Conservation (phyloP, 129 eudicot species). For the Cynara cardunculus region DNA sequence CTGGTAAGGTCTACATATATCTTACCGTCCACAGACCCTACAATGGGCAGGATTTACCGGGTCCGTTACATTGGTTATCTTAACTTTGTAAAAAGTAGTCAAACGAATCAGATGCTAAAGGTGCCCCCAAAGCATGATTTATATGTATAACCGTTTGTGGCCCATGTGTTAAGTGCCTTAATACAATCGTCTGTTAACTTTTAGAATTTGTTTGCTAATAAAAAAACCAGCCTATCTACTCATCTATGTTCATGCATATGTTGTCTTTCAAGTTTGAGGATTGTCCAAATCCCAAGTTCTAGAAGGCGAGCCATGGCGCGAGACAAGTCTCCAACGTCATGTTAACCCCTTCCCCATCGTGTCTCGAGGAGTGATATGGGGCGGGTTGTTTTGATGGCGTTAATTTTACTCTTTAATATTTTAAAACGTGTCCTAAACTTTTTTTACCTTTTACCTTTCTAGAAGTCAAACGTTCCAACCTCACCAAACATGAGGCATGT, state of each 20-base stretch:
- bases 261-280: background rate
- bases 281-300: background rate
- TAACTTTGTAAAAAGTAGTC: background rate
- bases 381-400: background rate
- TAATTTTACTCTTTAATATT: background rate
- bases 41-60: background rate
- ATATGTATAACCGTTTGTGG: background rate
- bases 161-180: background rate
- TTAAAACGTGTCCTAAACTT: background rate
- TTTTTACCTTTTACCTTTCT: background rate
- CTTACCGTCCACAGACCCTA: background rate
- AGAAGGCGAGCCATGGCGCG: too few species aligned
- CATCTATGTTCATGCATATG: constrained; percentile 6
- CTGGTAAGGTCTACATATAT: background rate
- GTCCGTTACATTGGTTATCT: background rate
- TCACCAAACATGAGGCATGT: background rate
- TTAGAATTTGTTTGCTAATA: constrained; percentile 1
- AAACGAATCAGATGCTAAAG: background rate
- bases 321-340: too few species aligned
- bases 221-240: constrained; percentile 3
- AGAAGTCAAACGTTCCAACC: background rate
- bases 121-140: background rate
- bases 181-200: background rate
- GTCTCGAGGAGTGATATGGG: background rate
- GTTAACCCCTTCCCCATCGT: background rate